phyloP scores from a whole-genome alignment of 2,329 filamentous ascomycete genomes.

The Raffaelea arxii region DNA sequence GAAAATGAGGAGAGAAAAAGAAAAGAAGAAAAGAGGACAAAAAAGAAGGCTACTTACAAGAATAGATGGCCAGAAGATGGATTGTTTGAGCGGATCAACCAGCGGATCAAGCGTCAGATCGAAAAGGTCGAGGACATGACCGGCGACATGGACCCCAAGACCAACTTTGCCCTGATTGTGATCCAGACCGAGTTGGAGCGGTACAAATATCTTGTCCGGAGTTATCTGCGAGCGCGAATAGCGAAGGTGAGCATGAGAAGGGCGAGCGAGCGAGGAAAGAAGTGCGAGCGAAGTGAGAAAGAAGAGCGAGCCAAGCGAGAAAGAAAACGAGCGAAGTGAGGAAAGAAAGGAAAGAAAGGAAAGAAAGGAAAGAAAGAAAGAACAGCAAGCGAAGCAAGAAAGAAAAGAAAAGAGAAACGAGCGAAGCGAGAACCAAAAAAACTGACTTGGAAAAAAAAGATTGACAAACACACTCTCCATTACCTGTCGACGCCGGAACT shows the following conservation, averaged over 20 bases:
- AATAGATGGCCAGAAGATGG: constrained; percentile 55
- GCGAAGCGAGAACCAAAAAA: neutral
- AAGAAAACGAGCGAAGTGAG: neutral
- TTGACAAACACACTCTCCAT: constrained; percentile 67
- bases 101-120: constrained; percentile 36
- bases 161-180: constrained; percentile 88
- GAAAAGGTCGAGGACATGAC: constrained; percentile 47
- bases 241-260: constrained; percentile 58
- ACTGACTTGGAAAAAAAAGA: constrained; percentile 31
- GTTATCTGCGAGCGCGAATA: constrained; percentile 73
- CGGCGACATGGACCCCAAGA: constrained; percentile 76
- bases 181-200: constrained; percentile 94
- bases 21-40: neutral
- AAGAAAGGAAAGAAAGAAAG: neutral
- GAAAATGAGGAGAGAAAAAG: neutral
- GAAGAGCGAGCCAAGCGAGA: too few species aligned
- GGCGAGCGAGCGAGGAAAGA: neutral
- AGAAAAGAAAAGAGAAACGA: neutral
- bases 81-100: constrained; percentile 74
- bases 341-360: neutral
- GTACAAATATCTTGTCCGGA: constrained; percentile 83
- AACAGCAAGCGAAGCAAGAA: neutral
- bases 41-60: neutral
- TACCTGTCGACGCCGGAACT: constrained; percentile 52
- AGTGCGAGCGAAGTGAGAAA: neutral